Evolutionary conservation across 2,329 filamentous ascomycete species (phyloP), one percentile per base, ranked within the genome.

Genomic region (Sarocladiaceae sp.): DNA sequence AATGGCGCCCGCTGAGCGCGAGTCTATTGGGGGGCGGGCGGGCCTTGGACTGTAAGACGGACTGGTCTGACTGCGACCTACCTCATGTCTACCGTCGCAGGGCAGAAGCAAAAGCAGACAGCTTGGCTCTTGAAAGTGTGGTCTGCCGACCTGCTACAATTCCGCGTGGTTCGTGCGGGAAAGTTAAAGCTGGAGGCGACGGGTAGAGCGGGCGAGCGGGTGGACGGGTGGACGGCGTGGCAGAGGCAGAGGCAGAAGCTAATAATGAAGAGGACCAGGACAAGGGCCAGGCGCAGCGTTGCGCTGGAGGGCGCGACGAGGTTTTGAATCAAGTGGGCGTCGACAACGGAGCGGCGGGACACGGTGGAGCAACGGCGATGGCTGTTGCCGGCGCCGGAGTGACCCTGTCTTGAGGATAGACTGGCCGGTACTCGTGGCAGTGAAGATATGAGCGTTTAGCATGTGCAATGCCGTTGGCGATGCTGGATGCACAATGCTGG

Each of bases 231-330:
- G 15, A 41, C 23, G 37, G 37, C 37, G 23, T 15, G 37, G 37
- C 37, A 41, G 37, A 41, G 37, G 37, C 37, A n/a, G n/a, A n/a
- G n/a, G n/a, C n/a, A n/a, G n/a, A n/a, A n/a, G n/a, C n/a, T n/a
- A n/a, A n/a, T 41, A 41, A 41, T 41, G 37, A 41, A 41, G 37
- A 24, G 37, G 23, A 27, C 9, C 23, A 41, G 37, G 37, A 41
- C n/a, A n/a, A n/a, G n/a, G n/a, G n/a, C 19, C 37, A 41, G 37
- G 37, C 37, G 37, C 37, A 41, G 37, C 37, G 37, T 41, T 41
- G 37, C 37, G 37, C 37, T 41, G 23, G 37, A 41, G 37, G 23
- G 37, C 37, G 15, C 37, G 10, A 15, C 37, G 37, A 41, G 37
- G 37, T 41, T 41, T 27, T 41, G 37, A 41, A 24, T 27, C 23